Base-by-base conservation (phyloP, 108 stramenopile genomes). In the Craspedostauros australis region DNA sequence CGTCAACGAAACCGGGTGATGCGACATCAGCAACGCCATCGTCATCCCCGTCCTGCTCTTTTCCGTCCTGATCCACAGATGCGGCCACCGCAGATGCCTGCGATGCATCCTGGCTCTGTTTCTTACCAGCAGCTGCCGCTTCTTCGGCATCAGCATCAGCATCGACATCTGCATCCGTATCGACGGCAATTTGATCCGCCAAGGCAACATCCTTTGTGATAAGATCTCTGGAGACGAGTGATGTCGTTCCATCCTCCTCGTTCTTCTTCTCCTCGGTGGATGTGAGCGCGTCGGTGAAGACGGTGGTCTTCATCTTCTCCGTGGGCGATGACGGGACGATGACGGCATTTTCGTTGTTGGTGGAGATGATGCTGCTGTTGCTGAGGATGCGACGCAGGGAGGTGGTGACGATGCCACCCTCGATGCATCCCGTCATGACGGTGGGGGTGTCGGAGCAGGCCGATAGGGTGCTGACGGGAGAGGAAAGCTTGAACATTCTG, bases 391-490 rank as follows among this genome's bases (percentile, higher is more conserved):
- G 62, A 31, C 74, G 58, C 15, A 81, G 30, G 0, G 50, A 50
- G 8, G 29, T 54, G 15, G 66, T 64, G 12, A 72, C 60, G 22
- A 60, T 57, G 18, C 54, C 53, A 12, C 57, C 57, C 41, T 81
- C 71, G 29, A 81, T 73, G 50, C 80, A 81, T 21, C 80, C 80
- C 6, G 49, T 52, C 8, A n/a, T n/a, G n/a, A n/a, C n/a, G n/a
- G n/a, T n/a, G n/a, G n/a, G n/a, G n/a, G n/a, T n/a, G n/a, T n/a
- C n/a, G n/a, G n/a, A n/a, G n/a, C n/a, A n/a, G n/a, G n/a, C n/a
- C n/a, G n/a, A n/a, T n/a, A n/a, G n/a, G n/a, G n/a, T n/a, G n/a
- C n/a, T n/a, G n/a, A n/a, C n/a, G n/a, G n/a, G n/a, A n/a, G n/a
- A n/a, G n/a, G n/a, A n/a, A n/a, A n/a, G n/a, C n/a, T n/a, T n/a